Evolutionary conservation across 164 flowering plant species (phyloP), one percentile per base, ranked within the genome.

Genomic region (Santalum album): DNA sequence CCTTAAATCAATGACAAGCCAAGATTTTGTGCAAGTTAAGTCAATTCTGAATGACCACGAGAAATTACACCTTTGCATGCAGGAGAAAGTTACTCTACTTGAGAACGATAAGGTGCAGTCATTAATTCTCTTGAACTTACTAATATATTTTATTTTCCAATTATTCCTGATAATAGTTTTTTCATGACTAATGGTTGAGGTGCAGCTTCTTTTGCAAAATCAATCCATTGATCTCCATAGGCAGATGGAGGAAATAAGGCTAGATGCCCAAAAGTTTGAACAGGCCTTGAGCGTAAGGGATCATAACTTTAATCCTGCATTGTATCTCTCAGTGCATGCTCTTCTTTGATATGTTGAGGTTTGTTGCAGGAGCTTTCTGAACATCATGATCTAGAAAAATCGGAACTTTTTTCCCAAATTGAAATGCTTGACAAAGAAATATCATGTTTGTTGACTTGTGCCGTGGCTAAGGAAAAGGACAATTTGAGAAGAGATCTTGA

Each of bases 401-500:
- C 62, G 17, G 81, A 78, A 22, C 66, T 67, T 12, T 63, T 72
- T 53, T 65, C 70, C 51, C 70, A 79, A 38, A 69, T 84, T 66
- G 75, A 68, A 64, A 58, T 48, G 60, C 86, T 89, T 29, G 70
- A 87, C 53, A 79, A 67, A 57, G 94, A 86, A 59, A 42, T 80
- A 39, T 71, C 73, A 58, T 34, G 53, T 53, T 67, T 83, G 26
- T 86, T 90, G 56, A 75, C 91, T 39, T 59, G 73, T 66, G 76
- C 86, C 26, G 47, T 86, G 75, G 76, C 72, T 24, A 87, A 53
- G 66, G 96, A 89, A 61, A 88, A 80, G 52, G 98, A 89, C 66
- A 74, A 40, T 52, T 51, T 92, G 59, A 72, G 94, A 71, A 88
- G 81, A 65, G 98, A 92, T 59, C 76, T 84, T 51, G 98, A 86